Base-by-base conservation (phyloP, 768 basidiomycete genomes). In the Tulasnella sp. region DNA sequence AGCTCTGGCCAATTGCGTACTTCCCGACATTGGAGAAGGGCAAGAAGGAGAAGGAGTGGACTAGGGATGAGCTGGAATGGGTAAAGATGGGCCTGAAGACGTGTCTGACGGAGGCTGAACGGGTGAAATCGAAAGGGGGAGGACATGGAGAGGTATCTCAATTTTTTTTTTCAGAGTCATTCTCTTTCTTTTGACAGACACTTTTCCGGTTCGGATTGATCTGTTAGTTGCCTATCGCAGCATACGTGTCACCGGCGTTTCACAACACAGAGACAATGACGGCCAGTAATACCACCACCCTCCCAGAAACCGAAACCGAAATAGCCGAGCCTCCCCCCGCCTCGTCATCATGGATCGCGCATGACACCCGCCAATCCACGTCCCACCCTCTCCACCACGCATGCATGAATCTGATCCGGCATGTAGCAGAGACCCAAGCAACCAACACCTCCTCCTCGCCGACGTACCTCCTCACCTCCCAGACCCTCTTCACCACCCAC, bases 401-500 rank as follows among this genome's bases (percentile, higher is more conserved):
- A 9, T 78, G 81, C 2, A 77, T 93, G 63, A 91, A 91, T 68
- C 75, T 82, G 46, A 79, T 92, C 34, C 78, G 84, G 42, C 71
- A 76, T 29, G 70, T 90, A 42, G 53, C 21, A 41, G 41, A 45
- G 17, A 21, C 31, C 5, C 53, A n/a, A 45, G 15, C 43, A 41
- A 21, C 38, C 8, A 57, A 10, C 56, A 22, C 24, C 22, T 8
- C 24, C 10, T 24, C 22, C 10, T 4, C 17, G 34, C 3, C 55
- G 25, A 24, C 59, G 8, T 99, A 99, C 70, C 83, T 97, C 45
- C 76, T 98, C 24, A 97, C 92, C 0, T 82, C 83, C 1, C 78
- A 83, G 17, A 81, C 83, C 1, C 75, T 97, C 24, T 98, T 98
- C 73, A 80, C 82, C 54, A 90, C 91, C 9, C 94, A 99, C 71